Conservation (phyloP, 2,329 filamentous ascomycete genomes). For the Arthrobotrys megalospora region DNA sequence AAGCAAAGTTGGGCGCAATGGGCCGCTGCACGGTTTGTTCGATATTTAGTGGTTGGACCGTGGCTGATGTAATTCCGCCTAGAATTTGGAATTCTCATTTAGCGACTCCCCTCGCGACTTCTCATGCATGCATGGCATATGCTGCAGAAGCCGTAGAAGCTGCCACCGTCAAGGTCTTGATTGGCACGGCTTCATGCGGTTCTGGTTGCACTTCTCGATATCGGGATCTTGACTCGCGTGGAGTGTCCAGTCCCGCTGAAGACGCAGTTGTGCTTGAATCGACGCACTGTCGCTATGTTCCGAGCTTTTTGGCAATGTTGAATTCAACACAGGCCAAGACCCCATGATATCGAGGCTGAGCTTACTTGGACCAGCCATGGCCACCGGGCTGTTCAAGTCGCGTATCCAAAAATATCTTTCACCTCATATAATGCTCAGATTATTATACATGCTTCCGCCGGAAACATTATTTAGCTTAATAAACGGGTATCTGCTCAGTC, state of each 20-base stretch:
- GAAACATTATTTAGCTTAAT: constrained; percentile 2
- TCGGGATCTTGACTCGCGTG: constrained; percentile 20
- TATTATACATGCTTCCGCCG: not conserved
- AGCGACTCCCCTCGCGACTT: constrained; percentile 26
- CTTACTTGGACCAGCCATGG: constrained; percentile 13
- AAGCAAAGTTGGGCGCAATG: constrained; percentile 20
- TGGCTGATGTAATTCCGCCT: constrained; percentile 60
- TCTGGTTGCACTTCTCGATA: constrained; percentile 14
- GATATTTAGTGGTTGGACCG: constrained; percentile 29
- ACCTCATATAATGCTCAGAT: constrained; percentile 21
- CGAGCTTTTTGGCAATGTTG: not conserved
- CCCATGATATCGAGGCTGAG: constrained; percentile 25
- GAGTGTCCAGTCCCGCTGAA: constrained; percentile 2
- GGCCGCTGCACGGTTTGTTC: constrained; percentile 55
- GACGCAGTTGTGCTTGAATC: not conserved
- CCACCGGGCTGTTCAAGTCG: constrained; percentile 30
- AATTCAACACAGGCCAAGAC: constrained; percentile 24
- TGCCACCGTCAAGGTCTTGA: constrained; percentile 16
- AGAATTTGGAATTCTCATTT: constrained; percentile 59
- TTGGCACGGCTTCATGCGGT: constrained; percentile 11
- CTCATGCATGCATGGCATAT: constrained; percentile 22
- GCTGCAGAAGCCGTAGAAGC: constrained; percentile 16
- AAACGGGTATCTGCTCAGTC: not conserved
- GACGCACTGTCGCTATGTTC: constrained; percentile 2
- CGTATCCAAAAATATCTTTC: constrained; percentile 32